Conservation (phyloP, 2,329 filamentous ascomycete species). For the Ilyonectria destructans region DNA sequence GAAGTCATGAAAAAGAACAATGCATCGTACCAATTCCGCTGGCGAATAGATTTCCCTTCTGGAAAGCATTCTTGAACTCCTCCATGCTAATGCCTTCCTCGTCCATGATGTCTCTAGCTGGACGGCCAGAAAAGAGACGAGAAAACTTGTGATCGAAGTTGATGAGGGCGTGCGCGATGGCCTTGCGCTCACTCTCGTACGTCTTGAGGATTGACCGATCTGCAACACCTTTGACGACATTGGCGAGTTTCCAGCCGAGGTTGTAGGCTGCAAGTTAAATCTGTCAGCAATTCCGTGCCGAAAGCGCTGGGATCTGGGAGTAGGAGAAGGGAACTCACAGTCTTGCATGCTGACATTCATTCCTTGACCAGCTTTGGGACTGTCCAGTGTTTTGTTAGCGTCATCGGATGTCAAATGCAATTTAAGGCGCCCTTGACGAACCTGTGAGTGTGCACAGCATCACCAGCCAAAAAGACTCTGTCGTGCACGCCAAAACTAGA, state of each 20-base stretch:
- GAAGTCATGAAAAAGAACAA: neutral
- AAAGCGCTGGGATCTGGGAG: neutral
- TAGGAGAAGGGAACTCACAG: slow-evolving; percentile 33
- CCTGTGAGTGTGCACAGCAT: slow-evolving; percentile 71
- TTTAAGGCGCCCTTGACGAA: neutral
- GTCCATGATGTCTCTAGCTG: slow-evolving; percentile 74
- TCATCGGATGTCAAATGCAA: neutral
- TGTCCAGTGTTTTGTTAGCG: slow-evolving; percentile 69
- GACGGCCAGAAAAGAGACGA: slow-evolving; percentile 65
- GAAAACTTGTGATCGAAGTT: slow-evolving; percentile 74
- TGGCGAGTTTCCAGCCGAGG: slow-evolving; percentile 71
- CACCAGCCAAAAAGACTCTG: slow-evolving; percentile 79
- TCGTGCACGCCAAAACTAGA: slow-evolving; percentile 39
- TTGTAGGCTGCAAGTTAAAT: slow-evolving; percentile 54
- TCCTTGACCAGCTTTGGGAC: slow-evolving; percentile 78
- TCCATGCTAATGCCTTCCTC: slow-evolving; percentile 74
- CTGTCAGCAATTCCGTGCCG: neutral
- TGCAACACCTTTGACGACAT: slow-evolving; percentile 62
- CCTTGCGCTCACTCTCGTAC: slow-evolving; percentile 69
- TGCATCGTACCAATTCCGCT: slow-evolving; percentile 32
- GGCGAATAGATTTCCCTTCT: slow-evolving; percentile 67
- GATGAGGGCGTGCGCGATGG: slow-evolving; percentile 78
- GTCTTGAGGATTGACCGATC: slow-evolving; percentile 63
- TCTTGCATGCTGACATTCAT: slow-evolving; percentile 84
- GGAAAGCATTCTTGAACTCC: slow-evolving; percentile 74